Base-by-base conservation (phyloP, 371 early-diverging fungal species). In the Nematocida sp. region DNA sequence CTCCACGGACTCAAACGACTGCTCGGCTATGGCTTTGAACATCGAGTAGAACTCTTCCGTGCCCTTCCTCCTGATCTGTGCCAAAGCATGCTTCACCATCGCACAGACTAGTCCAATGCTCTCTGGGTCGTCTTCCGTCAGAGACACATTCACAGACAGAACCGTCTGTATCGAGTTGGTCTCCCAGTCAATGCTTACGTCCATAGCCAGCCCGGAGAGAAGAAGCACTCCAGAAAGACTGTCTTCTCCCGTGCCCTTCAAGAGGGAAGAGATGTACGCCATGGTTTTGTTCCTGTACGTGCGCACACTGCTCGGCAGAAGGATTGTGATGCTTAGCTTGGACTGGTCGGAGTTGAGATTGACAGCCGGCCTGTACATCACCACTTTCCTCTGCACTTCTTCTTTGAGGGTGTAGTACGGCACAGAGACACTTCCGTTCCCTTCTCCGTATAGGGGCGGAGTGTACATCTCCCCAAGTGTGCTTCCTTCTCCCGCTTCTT, bases 191-290 rank as follows among this genome's bases (percentile, higher is more conserved):
- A 76, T 17, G n/a, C 29, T 19, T 4, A 79, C 31, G 41, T 67
- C 48, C 49, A 55, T 55, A 2, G 49, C 63, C 15, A 80, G 40
- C 23, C 66, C 74, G 4, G 46, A 51, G 21, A 78, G 56, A 55
- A 80, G 77, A 25, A 82, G 49, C 7, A 29, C 48, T 8, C 57
- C 31, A 15, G 77, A 29, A 21, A 81, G 67, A 27, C 76, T 52
- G 7, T 25, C 43, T 15, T 43, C 7, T 23, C 80, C 82, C 5
- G 64, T 53, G 7, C 67, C 64, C 15, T 40, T 43, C 31, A 81
- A 21, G 15, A 81, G 48, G 5, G 51, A 38, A 2, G 5, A 23
- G 1, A 81, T 37, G 54, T 63, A 80, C 23, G n/a, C 76, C 17
- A 54, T 38, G 19, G 80, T 67, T 51, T 80, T 79, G 29, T 55